These are phyloP conservation scores for Neoarthrinium moseri DNA, from an alignment of 2,329 filamentous ascomycete species.

Conservation along the genomic window DNA sequence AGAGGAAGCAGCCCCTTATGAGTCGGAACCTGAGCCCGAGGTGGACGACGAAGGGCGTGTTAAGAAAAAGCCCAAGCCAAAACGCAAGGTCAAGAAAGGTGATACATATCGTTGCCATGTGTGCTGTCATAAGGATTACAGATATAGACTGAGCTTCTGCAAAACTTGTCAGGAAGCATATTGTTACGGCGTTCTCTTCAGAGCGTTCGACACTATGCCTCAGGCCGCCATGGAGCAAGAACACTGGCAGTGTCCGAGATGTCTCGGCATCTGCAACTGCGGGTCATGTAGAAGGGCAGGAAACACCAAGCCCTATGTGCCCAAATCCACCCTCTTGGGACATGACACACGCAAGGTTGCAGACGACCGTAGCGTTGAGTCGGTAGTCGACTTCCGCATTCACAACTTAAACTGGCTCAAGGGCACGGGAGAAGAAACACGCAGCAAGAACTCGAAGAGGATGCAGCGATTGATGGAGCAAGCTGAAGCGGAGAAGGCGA, in stretches of 20 bases:
- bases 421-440: slow-evolving; percentile 55
- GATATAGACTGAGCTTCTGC: slow-evolving; percentile 83
- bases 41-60: slow-evolving; percentile 64
- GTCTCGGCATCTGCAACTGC: slow-evolving; percentile 83
- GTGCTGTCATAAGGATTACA: slow-evolving; percentile 75
- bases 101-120: slow-evolving; percentile 72
- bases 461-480: slow-evolving; percentile 57
- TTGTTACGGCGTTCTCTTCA: slow-evolving; percentile 90
- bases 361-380: slow-evolving; percentile 87
- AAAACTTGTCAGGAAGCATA: slow-evolving; percentile 74
- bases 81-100: slow-evolving; percentile 51
- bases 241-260: slow-evolving; percentile 87
- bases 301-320: slow-evolving; percentile 76
- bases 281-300: slow-evolving; percentile 67
- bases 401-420: slow-evolving; percentile 86
- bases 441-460: slow-evolving; percentile 54
- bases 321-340: slow-evolving; percentile 82
- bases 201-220: slow-evolving; percentile 89
- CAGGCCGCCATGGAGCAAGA: slow-evolving; percentile 76
- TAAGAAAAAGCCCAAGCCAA: slow-evolving; percentile 64
- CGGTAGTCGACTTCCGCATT: slow-evolving; percentile 83
- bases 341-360: slow-evolving; percentile 90
- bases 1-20: slow-evolving; percentile 25
- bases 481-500: slow-evolving; percentile 57
- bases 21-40: slow-evolving; percentile 43